Evolutionary conservation across 2,329 filamentous ascomycete species (phyloP), one percentile per base, ranked within the genome.

Genomic region (Colletotrichum melonis): DNA sequence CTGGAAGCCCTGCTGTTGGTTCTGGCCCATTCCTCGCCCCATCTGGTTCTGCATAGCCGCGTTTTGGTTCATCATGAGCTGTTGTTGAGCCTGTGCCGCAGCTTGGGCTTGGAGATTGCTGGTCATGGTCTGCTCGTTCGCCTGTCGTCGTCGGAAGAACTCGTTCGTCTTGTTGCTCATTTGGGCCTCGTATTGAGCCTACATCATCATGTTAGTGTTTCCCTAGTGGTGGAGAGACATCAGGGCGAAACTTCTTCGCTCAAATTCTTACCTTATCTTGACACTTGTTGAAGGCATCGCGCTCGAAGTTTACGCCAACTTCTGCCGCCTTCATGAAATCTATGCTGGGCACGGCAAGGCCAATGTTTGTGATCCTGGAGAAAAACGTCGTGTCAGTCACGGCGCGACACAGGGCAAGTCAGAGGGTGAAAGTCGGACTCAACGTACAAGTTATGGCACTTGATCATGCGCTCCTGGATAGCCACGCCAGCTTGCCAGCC

Each of bases 1-100:
- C 74, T 89, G 89, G 71, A 92, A 91, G 1, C 84, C 86, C 76
- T 86, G 88, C 73, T 88, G 89, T 2, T 82, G 81, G 7, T 82
- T 84, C 76, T 88, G 88, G 0, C 83, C 84, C 80, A 88, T 86
- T 14, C 84, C 85, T 46, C 89, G 85, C 52, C 85, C 84, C 82
- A 90, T 87, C 74, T 88, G 85, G 14, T 82, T 84, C 72, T 87
- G 87, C 83, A 89, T 86, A 74, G 77, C 64, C 8, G 75, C 76
- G 69, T 85, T 87, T 68, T 86, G 86, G 71, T 84, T 88, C 84
- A 90, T 86, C 82, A 90, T 84, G 67, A 88, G 82, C 73, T 87
- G 84, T 63, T 85, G 83, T 71, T 81, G 83, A 28, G 78, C 84
- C 76, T 81, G 79, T 19, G 79, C 79, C 57, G 84, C 82, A 11